Conservation (phyloP, 169 alveolate species). For the Neospora caninum region DNA sequence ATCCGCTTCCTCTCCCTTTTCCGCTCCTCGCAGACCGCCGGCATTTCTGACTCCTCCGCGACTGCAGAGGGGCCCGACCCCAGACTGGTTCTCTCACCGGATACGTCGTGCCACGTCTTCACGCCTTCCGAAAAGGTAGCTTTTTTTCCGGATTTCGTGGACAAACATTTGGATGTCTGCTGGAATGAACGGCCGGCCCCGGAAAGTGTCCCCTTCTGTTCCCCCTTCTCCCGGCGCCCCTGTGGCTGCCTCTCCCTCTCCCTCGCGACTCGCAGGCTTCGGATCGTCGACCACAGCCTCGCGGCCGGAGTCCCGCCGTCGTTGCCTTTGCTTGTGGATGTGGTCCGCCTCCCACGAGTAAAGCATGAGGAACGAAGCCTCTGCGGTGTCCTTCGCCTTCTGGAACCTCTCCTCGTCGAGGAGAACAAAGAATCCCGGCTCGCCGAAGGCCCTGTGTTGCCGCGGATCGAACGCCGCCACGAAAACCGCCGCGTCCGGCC, state of each 20-base stretch:
- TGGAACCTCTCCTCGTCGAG: not conserved
- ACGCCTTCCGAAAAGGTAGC: not conserved
- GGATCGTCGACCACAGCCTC: not conserved
- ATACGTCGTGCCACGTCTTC: not conserved
- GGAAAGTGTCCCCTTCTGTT: not conserved
- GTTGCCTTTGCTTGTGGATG: not conserved
- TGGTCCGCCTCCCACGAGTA: constrained; percentile 26
- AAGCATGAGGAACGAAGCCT: not conserved
- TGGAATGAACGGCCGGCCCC: not conserved
- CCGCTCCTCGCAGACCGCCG: no score
- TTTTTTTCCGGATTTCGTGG: constrained; percentile 15
- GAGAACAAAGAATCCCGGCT: constrained; percentile 6
- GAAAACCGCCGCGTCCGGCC: not conserved
- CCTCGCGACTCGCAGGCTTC: not conserved
- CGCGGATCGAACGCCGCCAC: constrained; percentile 1
- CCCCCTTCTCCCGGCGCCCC: not conserved
- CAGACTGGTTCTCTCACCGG: not conserved
- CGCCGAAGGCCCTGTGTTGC: not conserved
- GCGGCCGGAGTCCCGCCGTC: not conserved
- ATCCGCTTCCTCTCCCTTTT: no score
- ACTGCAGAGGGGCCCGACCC: no score
- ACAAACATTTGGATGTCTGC: constrained; percentile 1
- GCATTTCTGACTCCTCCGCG: no score
- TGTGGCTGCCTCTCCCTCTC: not conserved
- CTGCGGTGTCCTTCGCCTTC: not conserved